Base-by-base conservation (phyloP, 306 rosid species). In the Arachis hypogaea region DNA sequence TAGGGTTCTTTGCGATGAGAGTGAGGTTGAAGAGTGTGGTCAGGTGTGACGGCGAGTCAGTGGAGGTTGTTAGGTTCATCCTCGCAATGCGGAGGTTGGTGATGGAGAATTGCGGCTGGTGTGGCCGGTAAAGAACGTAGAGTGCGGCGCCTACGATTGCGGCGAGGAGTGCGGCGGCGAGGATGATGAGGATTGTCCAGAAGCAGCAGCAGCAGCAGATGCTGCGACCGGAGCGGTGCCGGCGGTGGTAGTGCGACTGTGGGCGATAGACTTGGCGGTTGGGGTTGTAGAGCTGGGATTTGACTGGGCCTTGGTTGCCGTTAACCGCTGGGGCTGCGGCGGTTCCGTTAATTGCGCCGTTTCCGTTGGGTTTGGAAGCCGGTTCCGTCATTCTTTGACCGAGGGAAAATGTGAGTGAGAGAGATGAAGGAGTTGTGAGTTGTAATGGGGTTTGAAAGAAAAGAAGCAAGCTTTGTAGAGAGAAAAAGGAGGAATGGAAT, bases 151-250 rank as follows among this genome's bases (percentile, higher is more conserved):
- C 98, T 63, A 90, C 88, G 1, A 94, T 89, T 14, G 97, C 87
- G 0, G 82, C 90, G 60, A 92, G 87, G 38, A 94, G 93, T 0
- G 86, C 85, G 0, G 80, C 68, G 11, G 72, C 82, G 7, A 94
- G 81, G 52, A 92, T 2, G 11, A 81, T 3, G 59, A 94, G 90
- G 3, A 94, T 78, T 0, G 93, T 80, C 99, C 99, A 94, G 88
- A 94, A 94, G 65, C 97, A 94, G 72, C 88, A 94, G 85, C 99
- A 90, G 78, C 99, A 94, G 79, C 96, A 90, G 89, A 87, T 70
- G 54, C 73, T 79, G 2, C 97, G 93, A 70, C 77, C 33, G 62
- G 90, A 80, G 6, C 96, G 88, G 36, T 84, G 93, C 40, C 86
- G 89, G 1, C 88, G 90, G 51, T 79, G 81, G 86, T 88, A 84